Evolutionary conservation across 192 early-diverging fungal species (phyloP).

Genomic region (Coemansia sp.): DNA sequence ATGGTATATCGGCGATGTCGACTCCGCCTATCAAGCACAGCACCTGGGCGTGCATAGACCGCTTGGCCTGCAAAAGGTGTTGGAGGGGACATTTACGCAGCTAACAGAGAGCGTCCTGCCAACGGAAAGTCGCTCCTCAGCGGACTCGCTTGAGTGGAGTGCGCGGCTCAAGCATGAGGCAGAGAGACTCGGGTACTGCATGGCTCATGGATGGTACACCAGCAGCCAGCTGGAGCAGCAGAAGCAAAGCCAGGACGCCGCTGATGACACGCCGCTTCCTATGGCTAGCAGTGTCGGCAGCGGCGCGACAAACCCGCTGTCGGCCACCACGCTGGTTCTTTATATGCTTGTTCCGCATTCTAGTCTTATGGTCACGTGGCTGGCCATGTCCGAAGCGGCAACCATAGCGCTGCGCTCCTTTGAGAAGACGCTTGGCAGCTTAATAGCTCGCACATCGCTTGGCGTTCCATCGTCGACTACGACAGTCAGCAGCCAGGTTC

Average conservation of each 20-base stretch:
- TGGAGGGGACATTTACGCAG: constrained; percentile 36
- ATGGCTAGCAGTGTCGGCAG: constrained; percentile 1
- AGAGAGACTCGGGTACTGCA: constrained; percentile 25
- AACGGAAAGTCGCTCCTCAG: not conserved
- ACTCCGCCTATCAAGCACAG: constrained; percentile 44
- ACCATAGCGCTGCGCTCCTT: constrained; percentile 17
- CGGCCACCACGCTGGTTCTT: constrained; percentile 28
- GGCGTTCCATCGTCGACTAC: constrained; percentile 20
- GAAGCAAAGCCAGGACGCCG: not conserved
- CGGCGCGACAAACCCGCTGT: not conserved
- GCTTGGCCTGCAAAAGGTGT: constrained; percentile 19
- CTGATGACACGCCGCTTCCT: constrained; percentile 4
- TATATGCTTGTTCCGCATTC: constrained; percentile 42
- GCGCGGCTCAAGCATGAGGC: constrained; percentile 34
- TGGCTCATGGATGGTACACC: constrained; percentile 44
- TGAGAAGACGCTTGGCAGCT: constrained; percentile 24
- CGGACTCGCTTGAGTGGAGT: constrained; percentile 21
- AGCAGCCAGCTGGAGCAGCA: constrained; percentile 41
- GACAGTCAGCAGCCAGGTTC: constrained; percentile 6
- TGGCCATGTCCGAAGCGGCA: constrained; percentile 33
- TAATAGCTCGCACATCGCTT: constrained; percentile 28
- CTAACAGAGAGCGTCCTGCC: constrained; percentile 8
- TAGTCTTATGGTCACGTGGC: constrained; percentile 21
- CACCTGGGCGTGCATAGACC: constrained; percentile 46
- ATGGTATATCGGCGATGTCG: constrained; percentile 42